phyloP scores from a whole-genome alignment of 2,329 filamentous ascomycete species.

The Epichloe gansuensis region DNA sequence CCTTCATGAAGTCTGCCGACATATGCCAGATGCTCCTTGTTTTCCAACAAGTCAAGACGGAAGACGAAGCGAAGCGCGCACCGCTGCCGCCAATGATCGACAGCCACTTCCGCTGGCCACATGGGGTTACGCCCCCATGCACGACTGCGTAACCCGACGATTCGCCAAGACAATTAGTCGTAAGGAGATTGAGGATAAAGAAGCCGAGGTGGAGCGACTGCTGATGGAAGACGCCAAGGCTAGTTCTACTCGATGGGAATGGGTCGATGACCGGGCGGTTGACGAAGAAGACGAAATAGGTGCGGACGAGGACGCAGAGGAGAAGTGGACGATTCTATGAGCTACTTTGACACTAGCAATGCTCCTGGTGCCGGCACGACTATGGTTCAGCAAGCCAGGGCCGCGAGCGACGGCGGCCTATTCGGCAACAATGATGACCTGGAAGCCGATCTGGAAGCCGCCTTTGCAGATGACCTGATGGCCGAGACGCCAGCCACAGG shows the following conservation, averaged over 20 bases:
- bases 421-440: conserved; percentile 35
- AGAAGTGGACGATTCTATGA: conserved; percentile 31
- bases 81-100: conserved; percentile 64
- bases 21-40: conserved; percentile 83
- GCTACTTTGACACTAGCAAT: conserved; percentile 24
- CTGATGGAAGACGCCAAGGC: conserved; percentile 56
- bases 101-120: conserved; percentile 60
- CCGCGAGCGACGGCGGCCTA: conserved; percentile 15
- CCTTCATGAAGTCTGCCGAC: conserved; percentile 81
- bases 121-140: conserved; percentile 80
- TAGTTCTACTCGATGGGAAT: conserved; percentile 48
- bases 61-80: conserved; percentile 51
- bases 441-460: conserved; percentile 43
- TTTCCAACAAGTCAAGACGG: conserved; percentile 52
- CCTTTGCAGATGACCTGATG: conserved; percentile 31
- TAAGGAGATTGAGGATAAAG: conserved; percentile 74
- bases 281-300: conserved; percentile 24
- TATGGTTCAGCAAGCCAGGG: no score
- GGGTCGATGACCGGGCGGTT: conserved; percentile 44
- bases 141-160: conserved; percentile 67
- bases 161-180: conserved; percentile 76
- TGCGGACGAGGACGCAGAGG: conserved; percentile 39
- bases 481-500: conserved; percentile 31
- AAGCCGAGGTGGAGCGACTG: conserved; percentile 64
- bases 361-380: conserved; percentile 11